phyloP scores from a whole-genome alignment of 306 rosid genomes.

The Cucurbita moschata region DNA sequence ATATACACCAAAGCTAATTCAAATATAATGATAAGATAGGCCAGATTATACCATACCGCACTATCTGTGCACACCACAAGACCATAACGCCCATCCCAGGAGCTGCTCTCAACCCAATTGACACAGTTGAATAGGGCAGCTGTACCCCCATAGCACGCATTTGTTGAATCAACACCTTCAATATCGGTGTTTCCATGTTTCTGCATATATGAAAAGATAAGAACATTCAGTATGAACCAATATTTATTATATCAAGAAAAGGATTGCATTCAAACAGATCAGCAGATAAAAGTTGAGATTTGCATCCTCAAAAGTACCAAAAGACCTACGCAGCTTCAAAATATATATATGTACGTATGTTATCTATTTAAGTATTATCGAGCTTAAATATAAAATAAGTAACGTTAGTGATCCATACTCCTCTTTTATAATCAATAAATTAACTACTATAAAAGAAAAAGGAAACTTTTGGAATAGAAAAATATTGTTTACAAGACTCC shows the following conservation, averaged over 20 bases:
- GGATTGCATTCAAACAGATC: neutral
- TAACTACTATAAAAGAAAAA: neutral
- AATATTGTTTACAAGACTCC: neutral
- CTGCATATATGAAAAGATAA: constrained; percentile 34
- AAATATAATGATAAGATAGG: neutral
- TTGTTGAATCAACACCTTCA: constrained; percentile 90
- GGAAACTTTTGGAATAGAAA: neutral
- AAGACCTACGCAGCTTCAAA: neutral
- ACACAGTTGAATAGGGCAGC: constrained; percentile 96
- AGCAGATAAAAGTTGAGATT: neutral
- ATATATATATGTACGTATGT: neutral
- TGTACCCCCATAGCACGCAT: constrained; percentile 98
- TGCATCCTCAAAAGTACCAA: neutral
- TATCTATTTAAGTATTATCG: neutral
- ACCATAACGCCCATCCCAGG: constrained; percentile 99
- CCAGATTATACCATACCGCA: constrained; percentile 43
- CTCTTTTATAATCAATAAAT: neutral
- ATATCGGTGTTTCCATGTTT: constrained; percentile 77
- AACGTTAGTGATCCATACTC: neutral
- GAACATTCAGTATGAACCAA: neutral
- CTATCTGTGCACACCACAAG: constrained; percentile 97
- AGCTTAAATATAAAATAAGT: neutral
- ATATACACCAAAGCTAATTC: neutral
- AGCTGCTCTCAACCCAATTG: constrained; percentile 95
- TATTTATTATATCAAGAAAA: neutral